Percentiles rank a stretch among this genome's conserved stretches.
Conservation (phyloP, 2,329 filamentous ascomycete species). For the Talaromyces sp. region DNA sequence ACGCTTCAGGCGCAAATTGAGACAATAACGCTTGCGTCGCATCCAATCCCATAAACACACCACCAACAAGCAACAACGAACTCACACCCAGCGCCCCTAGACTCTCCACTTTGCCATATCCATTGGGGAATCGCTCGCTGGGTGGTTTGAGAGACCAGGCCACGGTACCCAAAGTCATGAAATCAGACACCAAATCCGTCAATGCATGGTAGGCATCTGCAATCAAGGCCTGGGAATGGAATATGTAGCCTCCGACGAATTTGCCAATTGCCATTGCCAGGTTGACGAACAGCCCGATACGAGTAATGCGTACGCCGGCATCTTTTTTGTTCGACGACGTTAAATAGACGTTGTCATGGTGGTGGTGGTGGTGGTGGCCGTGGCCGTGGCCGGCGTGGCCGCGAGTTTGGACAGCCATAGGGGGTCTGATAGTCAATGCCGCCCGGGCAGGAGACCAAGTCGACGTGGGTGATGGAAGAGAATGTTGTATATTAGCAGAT, state of each 20-base stretch:
- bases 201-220: conserved; percentile 95
- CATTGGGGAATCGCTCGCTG: conserved; percentile 77
- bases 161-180: conserved; percentile 90
- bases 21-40: conserved; percentile 68
- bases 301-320: conserved; percentile 88
- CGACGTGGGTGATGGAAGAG: background rate
- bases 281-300: conserved; percentile 85
- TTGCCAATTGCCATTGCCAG: conserved; percentile 92
- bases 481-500: background rate
- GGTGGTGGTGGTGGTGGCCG: conserved; percentile 67
- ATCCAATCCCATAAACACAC: conserved; percentile 86
- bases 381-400: conserved; percentile 46
- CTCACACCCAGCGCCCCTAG: conserved; percentile 91
- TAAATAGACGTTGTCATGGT: conserved; percentile 82
- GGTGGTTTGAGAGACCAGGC: conserved; percentile 88
- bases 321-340: conserved; percentile 83
- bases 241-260: conserved; percentile 85
- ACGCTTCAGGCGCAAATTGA: conserved; percentile 69
- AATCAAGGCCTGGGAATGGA: conserved; percentile 90
- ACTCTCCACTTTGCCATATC: conserved; percentile 97
- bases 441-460: conserved; percentile 20
- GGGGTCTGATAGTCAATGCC: conserved; percentile 24
- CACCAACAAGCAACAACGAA: conserved; percentile 82
- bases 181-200: conserved; percentile 90
- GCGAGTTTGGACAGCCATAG: conserved; percentile 44